Conservation (phyloP, 2,329 filamentous ascomycete genomes). For the Stagonosporopsis chrysanthemi region DNA sequence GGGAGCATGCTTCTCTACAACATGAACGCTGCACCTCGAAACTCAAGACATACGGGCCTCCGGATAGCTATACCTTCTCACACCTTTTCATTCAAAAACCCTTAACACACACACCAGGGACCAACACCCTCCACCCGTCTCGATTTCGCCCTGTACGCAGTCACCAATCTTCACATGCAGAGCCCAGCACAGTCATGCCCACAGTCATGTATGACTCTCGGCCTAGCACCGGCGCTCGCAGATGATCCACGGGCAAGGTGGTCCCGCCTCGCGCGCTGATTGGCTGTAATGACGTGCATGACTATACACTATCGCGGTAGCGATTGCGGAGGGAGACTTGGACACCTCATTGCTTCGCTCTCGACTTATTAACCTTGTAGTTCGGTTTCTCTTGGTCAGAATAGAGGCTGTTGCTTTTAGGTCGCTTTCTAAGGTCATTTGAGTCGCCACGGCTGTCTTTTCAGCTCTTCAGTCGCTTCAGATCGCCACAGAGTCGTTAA, state of each 20-base stretch:
- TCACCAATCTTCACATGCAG: background rate
- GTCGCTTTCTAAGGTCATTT: too few species aligned
- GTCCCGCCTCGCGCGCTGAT: constrained; percentile 39
- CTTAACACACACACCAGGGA: background rate
- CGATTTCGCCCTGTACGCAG: background rate
- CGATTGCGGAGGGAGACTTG: constrained; percentile 26
- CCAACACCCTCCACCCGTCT: background rate
- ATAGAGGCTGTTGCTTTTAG: too few species aligned
- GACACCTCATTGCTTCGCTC: constrained; percentile 13
- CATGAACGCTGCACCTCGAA: too few species aligned
- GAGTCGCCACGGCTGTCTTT: too few species aligned
- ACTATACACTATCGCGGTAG: constrained; percentile 29
- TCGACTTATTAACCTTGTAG: too few species aligned
- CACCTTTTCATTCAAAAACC: too few species aligned
- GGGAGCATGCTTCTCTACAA: too few species aligned
- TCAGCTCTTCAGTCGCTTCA: too few species aligned
- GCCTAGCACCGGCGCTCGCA: background rate
- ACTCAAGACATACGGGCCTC: too few species aligned
- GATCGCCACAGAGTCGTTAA: background rate
- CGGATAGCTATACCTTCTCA: too few species aligned
- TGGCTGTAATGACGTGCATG: constrained; percentile 35
- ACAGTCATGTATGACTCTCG: background rate
- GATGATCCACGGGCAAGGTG: background rate
- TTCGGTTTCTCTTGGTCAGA: too few species aligned
- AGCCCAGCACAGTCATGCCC: background rate